Evolutionary conservation across 2,329 filamentous ascomycete genomes (phyloP).

Genomic region (Clarireedia sp.): DNA sequence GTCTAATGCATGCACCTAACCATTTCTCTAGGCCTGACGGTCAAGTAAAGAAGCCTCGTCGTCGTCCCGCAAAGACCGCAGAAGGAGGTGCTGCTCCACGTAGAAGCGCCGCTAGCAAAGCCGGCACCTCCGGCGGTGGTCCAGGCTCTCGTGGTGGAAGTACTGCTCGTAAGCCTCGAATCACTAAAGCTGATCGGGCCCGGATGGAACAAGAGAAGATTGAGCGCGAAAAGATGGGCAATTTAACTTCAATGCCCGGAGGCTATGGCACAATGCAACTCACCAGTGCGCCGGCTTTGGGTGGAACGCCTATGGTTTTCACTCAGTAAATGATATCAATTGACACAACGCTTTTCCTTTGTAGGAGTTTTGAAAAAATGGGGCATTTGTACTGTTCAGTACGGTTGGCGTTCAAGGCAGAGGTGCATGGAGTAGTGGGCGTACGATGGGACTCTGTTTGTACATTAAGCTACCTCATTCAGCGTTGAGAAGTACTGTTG

Average conservation of each 20-base stretch:
- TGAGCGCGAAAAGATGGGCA: slow-evolving; percentile 50
- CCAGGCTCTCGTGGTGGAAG: slow-evolving; percentile 70
- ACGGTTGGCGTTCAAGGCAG: slow-evolving; percentile 7
- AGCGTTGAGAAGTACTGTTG: neutral
- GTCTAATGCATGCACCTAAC: slow-evolving; percentile 19
- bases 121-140: slow-evolving; percentile 21
- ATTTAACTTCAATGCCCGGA: slow-evolving; percentile 22
- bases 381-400: neutral
- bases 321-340: slow-evolving; percentile 18
- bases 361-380: slow-evolving; percentile 1
- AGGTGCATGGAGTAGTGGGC: slow-evolving; percentile 1
- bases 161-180: slow-evolving; percentile 68
- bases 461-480: slow-evolving; percentile 11
- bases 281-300: slow-evolving; percentile 23
- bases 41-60: slow-evolving; percentile 56
- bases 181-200: slow-evolving; percentile 78
- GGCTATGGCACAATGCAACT: slow-evolving; percentile 25
- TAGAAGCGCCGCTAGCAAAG: slow-evolving; percentile 52
- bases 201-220: slow-evolving; percentile 75
- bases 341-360: neutral
- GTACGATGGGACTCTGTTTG: slow-evolving; percentile 5
- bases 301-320: slow-evolving; percentile 30
- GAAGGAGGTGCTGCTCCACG: slow-evolving; percentile 43
- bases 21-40: slow-evolving; percentile 57
- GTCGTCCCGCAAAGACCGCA: slow-evolving; percentile 49